These are phyloP conservation scores for Arthrobotrys sphaeroides DNA, from an alignment of 2,329 filamentous ascomycete species.

Conservation along the genomic window DNA sequence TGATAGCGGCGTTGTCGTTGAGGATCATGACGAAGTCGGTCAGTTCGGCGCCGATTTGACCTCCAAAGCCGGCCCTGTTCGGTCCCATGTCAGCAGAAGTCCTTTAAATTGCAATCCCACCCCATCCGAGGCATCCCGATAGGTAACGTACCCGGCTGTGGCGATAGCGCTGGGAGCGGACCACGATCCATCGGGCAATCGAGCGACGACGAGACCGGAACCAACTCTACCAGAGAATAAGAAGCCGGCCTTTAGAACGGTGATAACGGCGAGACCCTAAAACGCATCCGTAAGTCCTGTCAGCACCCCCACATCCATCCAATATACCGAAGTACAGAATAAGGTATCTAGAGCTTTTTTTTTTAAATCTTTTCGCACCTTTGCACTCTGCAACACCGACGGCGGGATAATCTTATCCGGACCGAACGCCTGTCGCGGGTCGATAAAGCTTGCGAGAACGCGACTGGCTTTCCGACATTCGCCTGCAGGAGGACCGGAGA, in stretches of 20 bases:
- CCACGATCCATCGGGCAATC: conserved; percentile 79
- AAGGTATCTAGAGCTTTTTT: too few species aligned
- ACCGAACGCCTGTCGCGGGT: conserved; percentile 90
- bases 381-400: conserved; percentile 85
- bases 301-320: not conserved
- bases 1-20: conserved; percentile 88
- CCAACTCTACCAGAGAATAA: conserved; percentile 83
- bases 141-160: conserved; percentile 67
- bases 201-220: conserved; percentile 81
- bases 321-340: not conserved
- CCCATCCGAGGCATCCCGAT: not conserved
- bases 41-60: conserved; percentile 86
- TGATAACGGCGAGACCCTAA: conserved; percentile 82
- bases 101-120: not conserved
- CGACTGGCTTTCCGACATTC: conserved; percentile 98
- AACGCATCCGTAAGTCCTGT: not conserved
- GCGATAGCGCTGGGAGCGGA: conserved; percentile 83
- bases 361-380: conserved; percentile 67
- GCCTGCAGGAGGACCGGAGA: conserved; percentile 67
- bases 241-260: conserved; percentile 87
- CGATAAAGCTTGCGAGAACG: conserved; percentile 93
- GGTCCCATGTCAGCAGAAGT: conserved; percentile 9
- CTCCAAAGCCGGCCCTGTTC: conserved; percentile 76
- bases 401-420: conserved; percentile 98
- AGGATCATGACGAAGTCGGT: conserved; percentile 98